phyloP scores from a whole-genome alignment of 495 filamentous ascomycete genomes.

The Penicillium dipodomyicola region DNA sequence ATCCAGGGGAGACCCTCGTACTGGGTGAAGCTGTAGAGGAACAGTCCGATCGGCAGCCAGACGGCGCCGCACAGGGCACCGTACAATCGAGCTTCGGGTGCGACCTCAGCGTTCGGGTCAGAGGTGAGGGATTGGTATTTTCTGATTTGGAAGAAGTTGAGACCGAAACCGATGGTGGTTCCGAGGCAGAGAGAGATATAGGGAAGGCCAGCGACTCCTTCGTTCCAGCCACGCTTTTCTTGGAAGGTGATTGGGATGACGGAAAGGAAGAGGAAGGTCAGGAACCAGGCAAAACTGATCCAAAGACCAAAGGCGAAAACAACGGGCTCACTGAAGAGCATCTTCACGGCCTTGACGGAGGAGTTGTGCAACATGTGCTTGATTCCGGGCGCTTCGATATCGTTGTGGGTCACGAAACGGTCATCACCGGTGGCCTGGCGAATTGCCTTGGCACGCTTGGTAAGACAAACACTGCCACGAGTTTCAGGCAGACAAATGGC shows the following conservation, averaged over 20 bases:
- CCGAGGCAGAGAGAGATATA: slow-evolving; percentile 70
- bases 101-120: slow-evolving; percentile 53
- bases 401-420: slow-evolving; percentile 66
- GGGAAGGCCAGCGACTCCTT: slow-evolving; percentile 67
- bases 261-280: slow-evolving; percentile 76
- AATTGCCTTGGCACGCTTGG: slow-evolving; percentile 57
- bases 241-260: slow-evolving; percentile 70
- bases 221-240: slow-evolving; percentile 63
- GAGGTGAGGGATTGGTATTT: slow-evolving; percentile 61
- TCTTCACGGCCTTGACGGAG: slow-evolving; percentile 57
- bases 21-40: slow-evolving; percentile 78
- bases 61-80: slow-evolving; percentile 62
- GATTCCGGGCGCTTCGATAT: slow-evolving; percentile 43
- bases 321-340: slow-evolving; percentile 71
- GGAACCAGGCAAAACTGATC: slow-evolving; percentile 70
- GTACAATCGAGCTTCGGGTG: slow-evolving; percentile 54
- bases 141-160: slow-evolving; percentile 55
- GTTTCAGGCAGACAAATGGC: slow-evolving; percentile 65
- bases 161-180: slow-evolving; percentile 59
- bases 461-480: slow-evolving; percentile 58
- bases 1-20: slow-evolving; percentile 62
- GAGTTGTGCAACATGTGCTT: slow-evolving; percentile 42
- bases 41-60: slow-evolving; percentile 70
- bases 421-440: slow-evolving; percentile 58
- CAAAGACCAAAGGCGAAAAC: slow-evolving; percentile 71